phyloP scores from a whole-genome alignment of 1,284 basidiomycete genomes.

The Exobasidium cylindrosporum region DNA sequence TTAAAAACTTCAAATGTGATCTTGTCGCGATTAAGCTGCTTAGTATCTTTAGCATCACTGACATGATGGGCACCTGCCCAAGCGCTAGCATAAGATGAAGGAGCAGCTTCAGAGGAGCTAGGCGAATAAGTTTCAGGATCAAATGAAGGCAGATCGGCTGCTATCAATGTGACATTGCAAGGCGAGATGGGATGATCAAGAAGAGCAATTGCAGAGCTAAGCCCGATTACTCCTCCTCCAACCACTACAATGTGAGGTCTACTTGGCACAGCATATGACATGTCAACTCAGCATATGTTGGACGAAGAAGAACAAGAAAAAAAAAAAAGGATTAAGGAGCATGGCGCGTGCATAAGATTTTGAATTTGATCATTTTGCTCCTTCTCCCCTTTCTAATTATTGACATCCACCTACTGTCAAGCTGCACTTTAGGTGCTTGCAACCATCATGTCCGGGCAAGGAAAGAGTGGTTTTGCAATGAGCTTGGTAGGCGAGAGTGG shows the following conservation, averaged over 20 bases:
- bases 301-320: too few relatives aligned
- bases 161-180: conserved; percentile 12
- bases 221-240: conserved; percentile 18
- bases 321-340: too few relatives aligned
- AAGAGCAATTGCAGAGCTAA: conserved; percentile 12
- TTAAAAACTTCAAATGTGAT: conserved; percentile 5
- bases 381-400: too few relatives aligned
- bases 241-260: conserved; percentile 14
- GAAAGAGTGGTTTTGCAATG: conserved; percentile 1
- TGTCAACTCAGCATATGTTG: too few relatives aligned
- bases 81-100: conserved; percentile 15
- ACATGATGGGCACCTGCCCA: conserved; percentile 22
- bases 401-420: too few relatives aligned
- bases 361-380: too few relatives aligned
- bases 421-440: too few relatives aligned
- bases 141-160: conserved; percentile 9
- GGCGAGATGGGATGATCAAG: conserved; percentile 9
- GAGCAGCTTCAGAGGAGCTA: background rate
- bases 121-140: background rate
- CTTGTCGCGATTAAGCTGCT: conserved; percentile 7
- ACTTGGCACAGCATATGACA: too few relatives aligned
- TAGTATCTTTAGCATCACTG: conserved; percentile 9
- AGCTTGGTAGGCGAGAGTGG: background rate
- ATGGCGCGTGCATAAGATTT: too few relatives aligned
- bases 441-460: background rate